Percentiles rank a stretch among this genome's conserved stretches.
phyloP scores from a whole-genome alignment of 1,284 basidiomycete genomes.

The Mycosarcoma mackinlayi region DNA sequence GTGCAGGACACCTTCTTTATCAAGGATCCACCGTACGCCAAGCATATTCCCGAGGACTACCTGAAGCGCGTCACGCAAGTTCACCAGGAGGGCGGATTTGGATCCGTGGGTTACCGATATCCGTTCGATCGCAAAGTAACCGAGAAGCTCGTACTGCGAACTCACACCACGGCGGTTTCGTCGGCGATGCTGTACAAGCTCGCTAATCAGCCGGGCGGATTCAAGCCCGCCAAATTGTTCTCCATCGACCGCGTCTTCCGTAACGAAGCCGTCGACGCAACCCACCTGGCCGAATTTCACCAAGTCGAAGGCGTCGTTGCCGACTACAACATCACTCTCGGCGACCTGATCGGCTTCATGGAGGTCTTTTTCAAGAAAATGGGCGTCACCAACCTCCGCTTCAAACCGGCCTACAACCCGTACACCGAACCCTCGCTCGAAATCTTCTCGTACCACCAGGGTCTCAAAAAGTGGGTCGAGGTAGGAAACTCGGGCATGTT shows the following conservation, averaged over 20 bases:
- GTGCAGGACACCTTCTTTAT: slow-evolving; percentile 99
- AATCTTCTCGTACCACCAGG: slow-evolving; percentile 98
- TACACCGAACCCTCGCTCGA: slow-evolving; percentile 89
- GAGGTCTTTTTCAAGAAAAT: slow-evolving; percentile 91
- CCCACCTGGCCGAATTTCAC: slow-evolving; percentile 99
- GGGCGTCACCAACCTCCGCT: slow-evolving; percentile 90
- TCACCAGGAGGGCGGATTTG: slow-evolving; percentile 90
- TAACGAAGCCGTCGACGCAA: slow-evolving; percentile 98
- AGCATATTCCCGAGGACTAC: slow-evolving; percentile 83
- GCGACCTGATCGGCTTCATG: slow-evolving; percentile 85
- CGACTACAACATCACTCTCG: slow-evolving; percentile 91
- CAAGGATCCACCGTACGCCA: slow-evolving; percentile 85
- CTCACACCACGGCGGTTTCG: slow-evolving; percentile 96
- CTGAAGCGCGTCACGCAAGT: slow-evolving; percentile 87
- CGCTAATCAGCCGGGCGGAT: slow-evolving; percentile 80
- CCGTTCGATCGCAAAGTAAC: slow-evolving; percentile 94
- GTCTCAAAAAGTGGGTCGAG: slow-evolving; percentile 95
- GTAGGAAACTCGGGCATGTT: slow-evolving; percentile 92
- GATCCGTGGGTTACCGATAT: slow-evolving; percentile 97
- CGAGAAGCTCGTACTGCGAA: slow-evolving; percentile 89
- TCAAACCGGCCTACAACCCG: slow-evolving; percentile 94
- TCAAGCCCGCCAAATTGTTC: slow-evolving; percentile 96
- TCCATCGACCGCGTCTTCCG: slow-evolving; percentile 98
- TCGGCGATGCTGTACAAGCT: slow-evolving; percentile 86
- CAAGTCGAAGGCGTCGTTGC: slow-evolving; percentile 99